Conservation (phyloP, 2,329 filamentous ascomycete genomes). For the Delphinella strobiligena region DNA sequence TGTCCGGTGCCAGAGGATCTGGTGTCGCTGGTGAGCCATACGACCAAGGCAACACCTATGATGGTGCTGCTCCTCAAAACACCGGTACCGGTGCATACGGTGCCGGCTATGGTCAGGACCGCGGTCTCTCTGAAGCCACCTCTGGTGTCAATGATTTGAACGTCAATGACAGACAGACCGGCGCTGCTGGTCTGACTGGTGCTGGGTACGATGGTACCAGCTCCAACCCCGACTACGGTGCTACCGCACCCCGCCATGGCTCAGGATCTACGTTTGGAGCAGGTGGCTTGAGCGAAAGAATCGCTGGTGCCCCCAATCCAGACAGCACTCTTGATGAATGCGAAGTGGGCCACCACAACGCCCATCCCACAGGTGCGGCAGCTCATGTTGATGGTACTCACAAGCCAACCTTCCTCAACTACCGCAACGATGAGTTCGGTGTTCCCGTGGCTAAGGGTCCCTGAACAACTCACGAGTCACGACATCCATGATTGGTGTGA, state of each 20-base stretch:
- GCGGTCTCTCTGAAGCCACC: not conserved
- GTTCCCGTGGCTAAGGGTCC: not conserved
- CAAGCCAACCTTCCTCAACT: constrained; percentile 6
- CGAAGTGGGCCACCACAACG: constrained; percentile 5
- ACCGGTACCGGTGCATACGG: not conserved
- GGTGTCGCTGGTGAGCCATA: constrained; percentile 5
- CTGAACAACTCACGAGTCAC: not conserved
- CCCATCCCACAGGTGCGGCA: constrained; percentile 5
- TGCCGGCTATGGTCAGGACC: not conserved
- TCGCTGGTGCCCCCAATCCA: not conserved
- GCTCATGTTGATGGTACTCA: not conserved
- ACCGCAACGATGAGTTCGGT: constrained; percentile 4
- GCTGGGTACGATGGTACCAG: not conserved
- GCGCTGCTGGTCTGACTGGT: not conserved
- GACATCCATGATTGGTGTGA: not conserved
- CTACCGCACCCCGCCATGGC: not conserved
- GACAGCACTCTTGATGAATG: not conserved
- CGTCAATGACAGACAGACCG: not conserved
- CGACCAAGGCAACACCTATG: constrained; percentile 2
- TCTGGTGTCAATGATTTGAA: not conserved
- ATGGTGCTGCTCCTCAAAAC: not conserved
- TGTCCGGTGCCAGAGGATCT: constrained; percentile 4
- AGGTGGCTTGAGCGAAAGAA: not conserved
- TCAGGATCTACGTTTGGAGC: not conserved
- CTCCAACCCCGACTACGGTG: not conserved